Evolutionary conservation across 768 basidiomycete species (phyloP).

Genomic region (Sarcodon aspratus): DNA sequence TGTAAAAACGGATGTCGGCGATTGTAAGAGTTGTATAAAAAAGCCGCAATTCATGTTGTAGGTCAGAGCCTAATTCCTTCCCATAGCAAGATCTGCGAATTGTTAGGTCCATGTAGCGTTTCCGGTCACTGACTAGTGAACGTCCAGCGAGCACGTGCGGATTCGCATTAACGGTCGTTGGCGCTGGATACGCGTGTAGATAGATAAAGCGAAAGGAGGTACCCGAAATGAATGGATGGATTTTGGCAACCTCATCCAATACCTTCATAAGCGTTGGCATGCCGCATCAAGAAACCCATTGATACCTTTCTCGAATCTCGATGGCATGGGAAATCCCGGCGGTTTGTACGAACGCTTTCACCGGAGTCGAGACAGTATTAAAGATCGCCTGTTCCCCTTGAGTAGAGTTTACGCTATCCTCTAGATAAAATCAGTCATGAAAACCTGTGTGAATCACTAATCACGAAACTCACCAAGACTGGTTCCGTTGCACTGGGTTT

Average conservation of each 20-base stretch:
- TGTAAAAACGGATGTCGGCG: background rate
- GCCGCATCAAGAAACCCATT: slow-evolving; percentile 8
- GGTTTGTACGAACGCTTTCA: background rate
- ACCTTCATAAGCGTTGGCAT: slow-evolving; percentile 14
- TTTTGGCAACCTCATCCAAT: slow-evolving; percentile 15
- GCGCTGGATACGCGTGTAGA: too few relatives aligned
- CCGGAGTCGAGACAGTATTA: background rate
- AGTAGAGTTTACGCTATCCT: background rate
- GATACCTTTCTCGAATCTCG: slow-evolving; percentile 8
- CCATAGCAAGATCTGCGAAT: slow-evolving; percentile 11
- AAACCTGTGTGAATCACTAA: background rate
- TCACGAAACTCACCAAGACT: background rate
- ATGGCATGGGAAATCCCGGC: slow-evolving; percentile 3
- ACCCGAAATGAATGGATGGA: slow-evolving; percentile 19
- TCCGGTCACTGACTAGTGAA: slow-evolving; percentile 20
- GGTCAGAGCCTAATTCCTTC: background rate
- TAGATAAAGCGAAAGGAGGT: too few relatives aligned
- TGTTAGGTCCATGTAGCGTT: slow-evolving; percentile 17
- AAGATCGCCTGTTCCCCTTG: background rate
- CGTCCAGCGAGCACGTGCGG: slow-evolving; percentile 18
- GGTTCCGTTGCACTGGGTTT: background rate
- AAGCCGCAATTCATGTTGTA: background rate
- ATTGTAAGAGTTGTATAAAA: background rate
- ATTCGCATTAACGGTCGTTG: too few relatives aligned
- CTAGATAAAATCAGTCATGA: background rate